Base-by-base conservation (phyloP, 1,139 yeast species). In the Yamadazyma membranifaciens region DNA sequence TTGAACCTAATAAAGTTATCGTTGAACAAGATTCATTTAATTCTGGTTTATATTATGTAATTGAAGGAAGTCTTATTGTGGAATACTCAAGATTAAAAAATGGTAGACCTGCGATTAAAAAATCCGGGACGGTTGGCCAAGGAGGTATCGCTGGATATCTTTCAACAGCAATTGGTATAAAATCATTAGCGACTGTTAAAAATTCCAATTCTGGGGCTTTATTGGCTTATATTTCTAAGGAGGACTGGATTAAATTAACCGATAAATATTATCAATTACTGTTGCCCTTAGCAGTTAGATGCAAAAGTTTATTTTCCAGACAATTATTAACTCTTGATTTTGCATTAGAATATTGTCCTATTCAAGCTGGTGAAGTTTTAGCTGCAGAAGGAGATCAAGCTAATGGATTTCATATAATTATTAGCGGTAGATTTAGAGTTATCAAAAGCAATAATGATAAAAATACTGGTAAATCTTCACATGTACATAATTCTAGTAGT, bases 281-380 rank as follows among this genome's bases (percentile, higher is more conserved):
- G 48, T 66, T 92, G 36, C 81, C 89, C 4, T 76, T 89, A 40
- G 96, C 98, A 0, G 79, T 81, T 40, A 76, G 81, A 12, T 65
- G 91, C 48, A 81, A 87, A 37, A 73, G 72, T 17, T 71, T 86
- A 3, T 63, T 92, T 35, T 83, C 92, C 25, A 70, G 78, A 26
- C 78, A 86, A 42, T 69, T 92, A 36, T 61, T 86, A 34, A 80
- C 85, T 39, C 77, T 92, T 36, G 98, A 92, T 57, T 87, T 86
- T 62, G 96, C 98, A 0, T 66, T 92, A 39, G 98, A 92, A 59
- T 92, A 98, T 98, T 81, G 92, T 37, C 96, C 88, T 47, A 73
- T 87, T 4, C 81, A 82, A 12, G 94, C 97, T 0, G 96, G 98
- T 0, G 83, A 83, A 41, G 76, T 83, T 0, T 62, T 92, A 22